A percentile compares a stretch with the other conserved stretches of the same genome.
Conservation (phyloP, 2,329 filamentous ascomycete genomes). For the Ilyonectria mors-panacis region DNA sequence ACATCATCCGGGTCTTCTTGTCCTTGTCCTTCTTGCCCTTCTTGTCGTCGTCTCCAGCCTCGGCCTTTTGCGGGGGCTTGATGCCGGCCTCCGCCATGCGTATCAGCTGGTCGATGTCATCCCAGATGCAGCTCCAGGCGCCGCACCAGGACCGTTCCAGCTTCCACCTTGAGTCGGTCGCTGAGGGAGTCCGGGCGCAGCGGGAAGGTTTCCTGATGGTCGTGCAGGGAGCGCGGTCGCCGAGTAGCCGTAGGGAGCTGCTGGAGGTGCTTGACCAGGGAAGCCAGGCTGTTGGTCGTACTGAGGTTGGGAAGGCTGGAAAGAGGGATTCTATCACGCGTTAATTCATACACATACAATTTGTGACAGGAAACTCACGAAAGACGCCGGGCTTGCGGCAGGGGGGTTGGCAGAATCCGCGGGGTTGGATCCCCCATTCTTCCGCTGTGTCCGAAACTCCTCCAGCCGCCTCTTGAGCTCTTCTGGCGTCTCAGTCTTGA, state of each 20-base stretch:
- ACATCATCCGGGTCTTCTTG: slow-evolving; percentile 81
- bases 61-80: slow-evolving; percentile 60
- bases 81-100: slow-evolving; percentile 75
- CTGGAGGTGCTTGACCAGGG: slow-evolving; percentile 41
- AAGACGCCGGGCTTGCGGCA: slow-evolving; percentile 67
- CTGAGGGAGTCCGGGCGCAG: slow-evolving; percentile 60
- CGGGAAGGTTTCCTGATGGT: slow-evolving; percentile 57
- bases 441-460: slow-evolving; percentile 80
- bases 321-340: slow-evolving; percentile 55
- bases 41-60: slow-evolving; percentile 63
- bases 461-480: slow-evolving; percentile 87
- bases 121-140: slow-evolving; percentile 56
- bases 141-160: slow-evolving; percentile 44
- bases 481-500: slow-evolving; percentile 80
- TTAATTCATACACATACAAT: slow-evolving; percentile 37
- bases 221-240: slow-evolving; percentile 62
- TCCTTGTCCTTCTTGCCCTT: slow-evolving; percentile 77
- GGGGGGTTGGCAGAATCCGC: slow-evolving; percentile 49
- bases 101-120: slow-evolving; percentile 77
- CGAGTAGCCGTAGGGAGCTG: slow-evolving; percentile 53
- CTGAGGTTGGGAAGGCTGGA: slow-evolving; percentile 44
- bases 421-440: slow-evolving; percentile 67
- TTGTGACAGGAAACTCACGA: slow-evolving; percentile 64
- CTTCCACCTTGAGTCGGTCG: slow-evolving; percentile 57
- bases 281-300: slow-evolving; percentile 45